phyloP scores from a whole-genome alignment of 2,329 filamentous ascomycete genomes.

The Penicillium fuscoglaucum region DNA sequence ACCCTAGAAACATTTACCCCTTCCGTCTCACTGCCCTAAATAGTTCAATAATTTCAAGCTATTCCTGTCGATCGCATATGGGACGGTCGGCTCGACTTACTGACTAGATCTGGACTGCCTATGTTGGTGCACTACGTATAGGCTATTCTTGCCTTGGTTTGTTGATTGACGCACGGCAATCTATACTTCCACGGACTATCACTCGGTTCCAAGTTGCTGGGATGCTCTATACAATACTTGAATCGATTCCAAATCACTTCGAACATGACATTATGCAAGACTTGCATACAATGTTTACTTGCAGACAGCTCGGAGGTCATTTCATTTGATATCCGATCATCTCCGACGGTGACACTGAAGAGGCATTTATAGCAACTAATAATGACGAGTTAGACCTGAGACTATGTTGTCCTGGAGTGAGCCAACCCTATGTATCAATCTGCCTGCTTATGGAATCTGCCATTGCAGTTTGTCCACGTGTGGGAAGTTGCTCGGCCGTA shows the following conservation, averaged over 20 bases:
- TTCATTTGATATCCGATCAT: not conserved
- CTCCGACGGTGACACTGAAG: not conserved
- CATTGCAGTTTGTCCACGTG: not conserved
- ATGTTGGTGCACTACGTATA: not conserved
- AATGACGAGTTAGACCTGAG: not conserved
- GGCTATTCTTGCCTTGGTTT: not conserved
- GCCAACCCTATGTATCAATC: not conserved
- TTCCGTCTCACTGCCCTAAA: not conserved
- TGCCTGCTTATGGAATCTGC: not conserved
- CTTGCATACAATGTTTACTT: not conserved
- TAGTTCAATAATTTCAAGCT: not conserved
- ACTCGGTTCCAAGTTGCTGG: not conserved
- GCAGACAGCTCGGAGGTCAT: not conserved
- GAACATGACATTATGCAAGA: not conserved
- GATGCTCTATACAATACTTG: not conserved
- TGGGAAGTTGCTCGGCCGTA: not conserved
- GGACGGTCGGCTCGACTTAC: not conserved
- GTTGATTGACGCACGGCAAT: not conserved
- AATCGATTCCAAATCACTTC: not conserved
- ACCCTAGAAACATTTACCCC: constrained; percentile 1
- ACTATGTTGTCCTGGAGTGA: too few species aligned
- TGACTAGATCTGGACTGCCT: not conserved
- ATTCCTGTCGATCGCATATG: constrained; percentile 5
- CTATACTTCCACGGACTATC: constrained; percentile 3
- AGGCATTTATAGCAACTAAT: not conserved